A percentile compares a stretch with the other conserved stretches of the same genome.
Conservation (phyloP, 495 filamentous ascomycete genomes). For the Xylaria intraflava region DNA sequence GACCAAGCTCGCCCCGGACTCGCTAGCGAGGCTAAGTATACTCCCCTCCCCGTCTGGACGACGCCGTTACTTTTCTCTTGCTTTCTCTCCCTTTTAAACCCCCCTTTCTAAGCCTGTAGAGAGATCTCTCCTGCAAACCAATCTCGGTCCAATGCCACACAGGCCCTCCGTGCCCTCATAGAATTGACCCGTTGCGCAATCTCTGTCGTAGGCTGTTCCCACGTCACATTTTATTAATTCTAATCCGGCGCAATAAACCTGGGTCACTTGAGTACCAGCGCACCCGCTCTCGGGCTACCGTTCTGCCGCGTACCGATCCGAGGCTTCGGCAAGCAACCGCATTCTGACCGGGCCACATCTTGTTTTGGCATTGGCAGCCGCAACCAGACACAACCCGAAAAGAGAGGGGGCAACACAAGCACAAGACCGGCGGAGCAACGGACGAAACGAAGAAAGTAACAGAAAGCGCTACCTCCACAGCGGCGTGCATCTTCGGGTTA, state of each 20-base stretch:
- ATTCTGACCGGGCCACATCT: neutral
- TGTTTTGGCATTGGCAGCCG: neutral
- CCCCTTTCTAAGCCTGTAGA: constrained; percentile 12
- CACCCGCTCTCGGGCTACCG: neutral
- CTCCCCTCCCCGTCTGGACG: constrained; percentile 12
- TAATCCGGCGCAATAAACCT: neutral
- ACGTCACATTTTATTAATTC: neutral
- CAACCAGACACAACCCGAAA: neutral
- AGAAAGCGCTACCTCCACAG: too few species aligned
- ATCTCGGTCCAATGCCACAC: neutral
- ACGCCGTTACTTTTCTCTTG: constrained; percentile 24
- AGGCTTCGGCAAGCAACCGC: neutral
- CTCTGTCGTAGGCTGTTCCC: neutral
- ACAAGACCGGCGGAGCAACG: too few species aligned
- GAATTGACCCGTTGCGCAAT: neutral
- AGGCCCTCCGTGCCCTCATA: constrained; percentile 2
- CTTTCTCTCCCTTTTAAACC: constrained; percentile 16
- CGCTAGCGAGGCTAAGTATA: neutral
- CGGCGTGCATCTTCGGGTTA: neutral
- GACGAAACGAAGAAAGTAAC: too few species aligned
- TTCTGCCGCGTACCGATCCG: neutral
- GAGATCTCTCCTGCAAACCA: neutral
- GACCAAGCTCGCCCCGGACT: constrained; percentile 1
- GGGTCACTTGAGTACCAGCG: neutral
- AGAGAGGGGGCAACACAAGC: neutral